Evolutionary conservation across 1,284 basidiomycete genomes (phyloP).

Genomic region (Leccinum laetum): DNA sequence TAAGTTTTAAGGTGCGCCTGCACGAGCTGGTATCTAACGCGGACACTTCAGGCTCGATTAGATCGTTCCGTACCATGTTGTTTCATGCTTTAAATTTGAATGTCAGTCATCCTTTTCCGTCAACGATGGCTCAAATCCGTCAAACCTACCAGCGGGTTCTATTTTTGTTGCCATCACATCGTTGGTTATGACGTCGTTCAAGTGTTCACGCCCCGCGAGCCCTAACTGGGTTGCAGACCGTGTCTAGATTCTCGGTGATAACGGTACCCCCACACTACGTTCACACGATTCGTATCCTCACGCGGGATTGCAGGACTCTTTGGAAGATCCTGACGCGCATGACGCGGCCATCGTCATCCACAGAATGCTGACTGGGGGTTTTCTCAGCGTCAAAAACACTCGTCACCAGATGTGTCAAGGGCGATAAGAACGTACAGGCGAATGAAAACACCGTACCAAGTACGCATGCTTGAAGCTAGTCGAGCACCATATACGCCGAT

Average conservation of each 20-base stretch:
- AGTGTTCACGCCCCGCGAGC: not conserved
- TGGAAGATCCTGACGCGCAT: not conserved
- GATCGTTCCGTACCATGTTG: slow-evolving; percentile 2
- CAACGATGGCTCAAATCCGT: not conserved
- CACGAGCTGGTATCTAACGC: not conserved
- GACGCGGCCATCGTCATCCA: slow-evolving; percentile 69
- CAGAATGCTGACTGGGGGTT: slow-evolving; percentile 73
- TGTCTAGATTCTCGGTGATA: not conserved
- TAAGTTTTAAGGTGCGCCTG: not conserved
- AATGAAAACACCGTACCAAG: slow-evolving; percentile 71
- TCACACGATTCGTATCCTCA: not conserved
- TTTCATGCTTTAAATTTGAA: not conserved
- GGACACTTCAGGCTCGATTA: not conserved
- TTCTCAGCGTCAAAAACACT: slow-evolving; percentile 76
- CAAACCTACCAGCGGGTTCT: not conserved
- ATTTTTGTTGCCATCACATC: not conserved
- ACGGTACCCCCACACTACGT: not conserved
- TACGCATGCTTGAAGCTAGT: not conserved
- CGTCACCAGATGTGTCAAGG: slow-evolving; percentile 46
- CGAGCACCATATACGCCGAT: not conserved
- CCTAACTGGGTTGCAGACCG: not conserved
- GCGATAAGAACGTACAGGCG: slow-evolving; percentile 52
- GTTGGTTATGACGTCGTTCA: not conserved
- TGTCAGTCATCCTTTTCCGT: not conserved
- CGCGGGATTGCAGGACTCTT: not conserved